Conservation (phyloP, 2,329 filamentous ascomycete genomes). For the Trichoderma gracile region DNA sequence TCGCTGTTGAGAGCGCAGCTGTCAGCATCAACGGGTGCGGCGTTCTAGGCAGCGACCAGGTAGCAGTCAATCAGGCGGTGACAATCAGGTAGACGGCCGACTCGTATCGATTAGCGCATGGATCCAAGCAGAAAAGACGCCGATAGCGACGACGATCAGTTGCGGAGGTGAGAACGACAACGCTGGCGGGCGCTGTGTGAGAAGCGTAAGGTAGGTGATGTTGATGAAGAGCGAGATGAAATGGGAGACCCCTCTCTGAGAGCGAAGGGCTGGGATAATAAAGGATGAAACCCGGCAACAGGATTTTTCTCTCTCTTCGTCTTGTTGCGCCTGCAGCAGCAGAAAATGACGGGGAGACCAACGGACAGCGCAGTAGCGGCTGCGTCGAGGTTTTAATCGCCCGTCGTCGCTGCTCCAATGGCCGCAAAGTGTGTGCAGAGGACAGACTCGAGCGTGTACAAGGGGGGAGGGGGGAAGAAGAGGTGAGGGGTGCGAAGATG, state of each 20-base stretch:
- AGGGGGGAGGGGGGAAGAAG: neutral
- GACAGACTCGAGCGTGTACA: constrained; percentile 21
- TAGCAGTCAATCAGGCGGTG: constrained; percentile 17
- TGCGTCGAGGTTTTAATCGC: constrained; percentile 32
- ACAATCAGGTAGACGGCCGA: neutral
- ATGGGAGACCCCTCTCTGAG: constrained; percentile 11
- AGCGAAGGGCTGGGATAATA: constrained; percentile 13
- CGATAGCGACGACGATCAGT: neutral
- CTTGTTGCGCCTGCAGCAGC: neutral
- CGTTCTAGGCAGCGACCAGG: constrained; percentile 12
- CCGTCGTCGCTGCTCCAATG: constrained; percentile 25
- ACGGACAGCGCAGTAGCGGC: constrained; percentile 28
- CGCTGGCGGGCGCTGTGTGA: neutral
- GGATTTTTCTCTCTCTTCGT: neutral
- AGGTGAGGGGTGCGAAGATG: constrained; percentile 21
- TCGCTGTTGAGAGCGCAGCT: constrained; percentile 22
- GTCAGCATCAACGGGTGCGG: constrained; percentile 3
- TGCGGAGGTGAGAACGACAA: neutral
- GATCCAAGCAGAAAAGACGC: neutral
- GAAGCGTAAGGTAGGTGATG: neutral
- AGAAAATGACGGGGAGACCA: constrained; percentile 27
- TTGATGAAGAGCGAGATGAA: neutral
- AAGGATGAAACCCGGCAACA: constrained; percentile 7
- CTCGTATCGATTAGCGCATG: constrained; percentile 16
- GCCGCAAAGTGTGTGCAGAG: constrained; percentile 30